Evolutionary conservation across 345 rosid genomes (phyloP), one percentile per base, ranked within the genome.

Genomic region (Gossypioides kirkii): DNA sequence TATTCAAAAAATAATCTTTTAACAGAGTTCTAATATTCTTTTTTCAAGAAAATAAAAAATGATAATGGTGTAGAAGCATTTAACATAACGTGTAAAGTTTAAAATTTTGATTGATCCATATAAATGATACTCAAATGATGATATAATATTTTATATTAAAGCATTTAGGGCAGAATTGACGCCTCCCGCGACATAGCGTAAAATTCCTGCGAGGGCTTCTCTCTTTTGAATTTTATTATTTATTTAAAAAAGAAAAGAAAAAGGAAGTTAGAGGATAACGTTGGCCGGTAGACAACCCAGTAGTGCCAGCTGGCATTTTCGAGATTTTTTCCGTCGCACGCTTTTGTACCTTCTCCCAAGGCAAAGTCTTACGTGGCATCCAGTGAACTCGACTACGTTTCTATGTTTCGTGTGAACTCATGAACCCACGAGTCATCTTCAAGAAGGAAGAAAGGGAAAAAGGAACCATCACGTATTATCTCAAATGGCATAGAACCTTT

Each of bases 191-290:
- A 13, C 47, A 10, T 38, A 38, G 67, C 25, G 18, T 22, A 62
- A 38, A 62, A n/a, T 62, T 62, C 22, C 8, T 7, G 14, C 23
- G 1, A 9, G 14, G 14, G 20, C 23, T 76, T 22, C 38, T 32
- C 38, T 32, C 7, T 32, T 32, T 32, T 32, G 18, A 38, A 20
- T 20, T 45, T 11, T 45, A 45, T 45, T 5, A 32, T 32, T 32
- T 32, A 10, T 11, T 45, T n/a, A n/a, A n/a, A n/a, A n/a, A n/a
- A n/a, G n/a, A 11, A 22, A 41, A 36, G 41, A 25, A 54, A 70
- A 71, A 74, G 76, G 75, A 56, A 45, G 73, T 47, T 78, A 86
- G 87, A 83, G 88, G 91, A 89, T 89, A 89, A 89, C 91, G 79
- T 82, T 82, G 87, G 88, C 85, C 89, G 81, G 87, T 76, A 61